Percentiles rank a stretch among this genome's conserved stretches.
Conservation (phyloP, 2,329 filamentous ascomycete species). For the Xylaria sp. region DNA sequence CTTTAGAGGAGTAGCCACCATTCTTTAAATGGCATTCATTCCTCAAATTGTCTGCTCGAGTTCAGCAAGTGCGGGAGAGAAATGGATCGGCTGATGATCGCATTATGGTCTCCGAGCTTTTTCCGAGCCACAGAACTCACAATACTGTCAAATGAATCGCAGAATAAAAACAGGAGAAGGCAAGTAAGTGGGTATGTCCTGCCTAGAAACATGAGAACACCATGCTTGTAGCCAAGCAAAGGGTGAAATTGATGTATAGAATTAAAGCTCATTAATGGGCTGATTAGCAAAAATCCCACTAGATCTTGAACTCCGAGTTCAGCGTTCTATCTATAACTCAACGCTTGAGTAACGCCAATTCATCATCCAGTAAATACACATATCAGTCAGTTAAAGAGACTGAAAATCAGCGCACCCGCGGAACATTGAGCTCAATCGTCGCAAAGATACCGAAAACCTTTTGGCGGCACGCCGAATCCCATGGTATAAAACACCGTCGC, state of each 20-base stretch:
- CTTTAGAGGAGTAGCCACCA: too few relatives aligned
- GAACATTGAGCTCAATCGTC: neutral
- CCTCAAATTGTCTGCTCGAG: too few relatives aligned
- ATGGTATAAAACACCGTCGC: constrained; percentile 17
- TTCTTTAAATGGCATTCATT: too few relatives aligned
- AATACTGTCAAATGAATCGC: too few relatives aligned
- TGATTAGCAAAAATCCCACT: constrained; percentile 1
- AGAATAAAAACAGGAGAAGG: neutral
- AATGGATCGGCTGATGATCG: constrained; percentile 18
- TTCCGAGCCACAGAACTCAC: constrained; percentile 9
- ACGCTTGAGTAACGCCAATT: constrained; percentile 17
- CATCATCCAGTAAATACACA: constrained; percentile 21
- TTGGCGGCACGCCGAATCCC: constrained; percentile 2
- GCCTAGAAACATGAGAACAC: neutral
- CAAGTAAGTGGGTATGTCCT: neutral
- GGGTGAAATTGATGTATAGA: neutral
- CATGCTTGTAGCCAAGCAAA: neutral
- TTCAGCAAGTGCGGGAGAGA: neutral
- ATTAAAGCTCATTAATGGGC: neutral
- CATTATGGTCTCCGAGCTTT: constrained; percentile 14
- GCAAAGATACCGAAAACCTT: neutral
- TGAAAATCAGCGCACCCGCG: neutral
- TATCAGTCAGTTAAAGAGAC: constrained; percentile 3
- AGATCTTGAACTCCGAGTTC: neutral
- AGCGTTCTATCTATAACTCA: neutral